Evolutionary conservation across 2,329 filamentous ascomycete genomes (phyloP).

Genomic region (Claviceps digitariae): DNA sequence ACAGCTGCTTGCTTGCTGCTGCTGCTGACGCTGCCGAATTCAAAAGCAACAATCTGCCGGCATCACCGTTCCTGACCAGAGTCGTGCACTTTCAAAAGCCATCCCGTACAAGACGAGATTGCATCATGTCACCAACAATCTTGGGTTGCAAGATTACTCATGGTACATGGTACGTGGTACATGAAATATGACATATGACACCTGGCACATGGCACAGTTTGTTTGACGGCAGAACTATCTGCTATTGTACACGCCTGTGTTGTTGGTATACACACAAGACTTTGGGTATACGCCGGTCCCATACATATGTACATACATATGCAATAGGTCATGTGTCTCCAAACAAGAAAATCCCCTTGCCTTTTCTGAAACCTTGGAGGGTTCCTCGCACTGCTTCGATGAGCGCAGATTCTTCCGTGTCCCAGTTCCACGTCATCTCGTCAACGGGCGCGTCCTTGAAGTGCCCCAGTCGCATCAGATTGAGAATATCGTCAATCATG

Average conservation of each 20-base stretch:
- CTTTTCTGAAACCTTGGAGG: conserved; percentile 67
- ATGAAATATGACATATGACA: neutral
- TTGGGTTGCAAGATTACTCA: neutral
- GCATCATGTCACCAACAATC: neutral
- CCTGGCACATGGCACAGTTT: neutral
- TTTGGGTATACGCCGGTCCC: neutral
- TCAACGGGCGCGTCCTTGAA: conserved; percentile 79
- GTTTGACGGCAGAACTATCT: neutral
- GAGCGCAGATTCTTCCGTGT: conserved; percentile 57
- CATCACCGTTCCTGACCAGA: too few relatives aligned
- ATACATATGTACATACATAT: too few relatives aligned
- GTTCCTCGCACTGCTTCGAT: conserved; percentile 68
- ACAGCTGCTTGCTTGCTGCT: too few relatives aligned
- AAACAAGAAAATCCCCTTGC: conserved; percentile 86
- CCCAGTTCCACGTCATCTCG: conserved; percentile 70
- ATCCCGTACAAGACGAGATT: neutral
- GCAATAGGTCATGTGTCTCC: conserved; percentile 32
- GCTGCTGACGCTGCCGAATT: too few relatives aligned
- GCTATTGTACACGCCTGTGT: neutral
- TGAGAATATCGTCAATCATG: conserved; percentile 75
- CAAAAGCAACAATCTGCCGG: too few relatives aligned
- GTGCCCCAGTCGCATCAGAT: conserved; percentile 57
- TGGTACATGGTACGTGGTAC: too few relatives aligned
- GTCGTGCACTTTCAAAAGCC: too few relatives aligned
- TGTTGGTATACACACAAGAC: neutral